Evolutionary conservation across 495 filamentous ascomycete species (phyloP), one percentile per base, ranked within the genome.

Genomic region (Ramalina peruviana): DNA sequence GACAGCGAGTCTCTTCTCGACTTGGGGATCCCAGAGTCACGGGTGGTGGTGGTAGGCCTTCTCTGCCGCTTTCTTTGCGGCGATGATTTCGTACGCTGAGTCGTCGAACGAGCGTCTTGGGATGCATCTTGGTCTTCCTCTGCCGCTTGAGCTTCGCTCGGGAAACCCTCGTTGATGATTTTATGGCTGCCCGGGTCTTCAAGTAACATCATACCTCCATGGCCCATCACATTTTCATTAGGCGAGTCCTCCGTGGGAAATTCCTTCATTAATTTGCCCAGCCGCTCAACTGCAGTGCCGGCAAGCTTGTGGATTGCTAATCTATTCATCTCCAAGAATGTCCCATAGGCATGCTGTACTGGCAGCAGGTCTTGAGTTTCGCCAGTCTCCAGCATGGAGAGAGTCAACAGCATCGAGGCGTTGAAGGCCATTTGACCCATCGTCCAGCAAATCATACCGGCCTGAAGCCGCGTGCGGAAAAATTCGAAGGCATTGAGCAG

Each of bases 371-470:
- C 58, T 44, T 51, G 48, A 21, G 58, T 49, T 16, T 62, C 57
- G n/a, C 62, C 60, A 0, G 66, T 67, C 54, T 72, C 69, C 44
- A 71, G 58, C 40, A 67, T 60, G 46, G 69, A 67, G 21, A 70
- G 56, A 11, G 68, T 50, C 11, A 72, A 48, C 19, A 72, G 67
- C 67, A 72, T 72, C 43, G 62, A 64, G 27, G 69, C 66, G 52
- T 72, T 72, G 59, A 72, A 72, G 11, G 69, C 66, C 58, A 68
- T 66, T 46, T 72, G 69, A 25, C 65, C 65, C 51, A 70, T 65
- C 6, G 62, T 67, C 69, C 69, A 72, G 53, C 65, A 72, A 39
- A 72, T 62, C 27, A 72, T 57, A 3, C 66, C 66, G 21, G 65
- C 62, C 12, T 62, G 67, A 17, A 67, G 52, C 26, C 67, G 62